These are phyloP conservation scores for Quercus ilex DNA, from an alignment of 306 rosid species.

Conservation along the genomic window DNA sequence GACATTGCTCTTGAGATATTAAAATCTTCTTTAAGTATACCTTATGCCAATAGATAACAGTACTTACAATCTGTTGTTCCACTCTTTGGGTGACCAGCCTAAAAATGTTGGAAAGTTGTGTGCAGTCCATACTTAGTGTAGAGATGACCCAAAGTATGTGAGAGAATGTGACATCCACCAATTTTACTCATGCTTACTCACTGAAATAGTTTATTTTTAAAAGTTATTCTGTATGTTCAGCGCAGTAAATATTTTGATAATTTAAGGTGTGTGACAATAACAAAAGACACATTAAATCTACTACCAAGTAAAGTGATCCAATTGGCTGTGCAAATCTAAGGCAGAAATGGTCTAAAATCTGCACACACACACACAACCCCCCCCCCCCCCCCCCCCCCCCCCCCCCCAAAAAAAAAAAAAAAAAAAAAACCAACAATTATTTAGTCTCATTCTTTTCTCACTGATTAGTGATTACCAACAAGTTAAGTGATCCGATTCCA, in stretches of 20 bases:
- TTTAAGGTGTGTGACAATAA: neutral
- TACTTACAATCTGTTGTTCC: neutral
- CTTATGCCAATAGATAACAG: neutral
- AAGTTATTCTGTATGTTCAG: neutral
- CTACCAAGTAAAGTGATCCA: neutral
- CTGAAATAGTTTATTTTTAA: neutral
- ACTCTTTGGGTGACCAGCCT: neutral
- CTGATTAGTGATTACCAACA: neutral
- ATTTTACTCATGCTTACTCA: neutral
- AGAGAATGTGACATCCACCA: neutral
- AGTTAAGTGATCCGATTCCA: neutral
- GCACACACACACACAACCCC: neutral
- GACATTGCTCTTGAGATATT: neutral
- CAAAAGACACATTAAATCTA: too few species aligned
- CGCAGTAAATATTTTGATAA: neutral
- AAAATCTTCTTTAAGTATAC: neutral
- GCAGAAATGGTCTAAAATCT: neutral
- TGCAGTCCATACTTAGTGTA: neutral
- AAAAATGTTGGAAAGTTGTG: neutral
- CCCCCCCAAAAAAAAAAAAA: too few species aligned
- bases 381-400: too few species aligned
- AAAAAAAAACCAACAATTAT: neutral
- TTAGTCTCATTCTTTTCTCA: neutral
- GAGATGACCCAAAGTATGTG: neutral
- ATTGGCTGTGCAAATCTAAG: neutral